A percentile compares a stretch with the other conserved stretches of the same genome.
Conservation (phyloP, 176 grass and related monocot genomes). For the Triticum dicoccoides region DNA sequence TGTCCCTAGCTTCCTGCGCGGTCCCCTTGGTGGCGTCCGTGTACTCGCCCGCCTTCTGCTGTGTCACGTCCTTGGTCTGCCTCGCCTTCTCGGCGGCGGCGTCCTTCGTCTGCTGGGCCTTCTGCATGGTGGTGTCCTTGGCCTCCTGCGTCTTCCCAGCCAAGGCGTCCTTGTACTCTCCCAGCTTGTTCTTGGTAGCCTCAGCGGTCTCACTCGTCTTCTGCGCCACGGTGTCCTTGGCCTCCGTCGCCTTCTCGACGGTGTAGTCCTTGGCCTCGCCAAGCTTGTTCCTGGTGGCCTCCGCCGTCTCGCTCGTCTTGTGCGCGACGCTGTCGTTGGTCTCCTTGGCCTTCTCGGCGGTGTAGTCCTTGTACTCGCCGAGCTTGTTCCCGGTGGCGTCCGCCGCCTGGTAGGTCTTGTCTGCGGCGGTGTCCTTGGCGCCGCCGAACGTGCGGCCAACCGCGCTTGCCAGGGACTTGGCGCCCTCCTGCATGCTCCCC, state of each 20-base stretch:
- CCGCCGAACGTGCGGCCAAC: constrained; percentile 41
- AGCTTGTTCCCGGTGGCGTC: constrained; percentile 16
- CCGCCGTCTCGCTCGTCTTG: constrained; percentile 41
- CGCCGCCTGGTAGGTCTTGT: constrained; percentile 25
- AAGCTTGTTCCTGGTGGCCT: constrained; percentile 38
- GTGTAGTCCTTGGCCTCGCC: constrained; percentile 55
- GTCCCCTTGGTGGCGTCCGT: not conserved
- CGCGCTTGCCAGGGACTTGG: constrained; percentile 42
- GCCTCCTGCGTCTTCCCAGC: constrained; percentile 39
- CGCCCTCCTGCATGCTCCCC: constrained; percentile 54
- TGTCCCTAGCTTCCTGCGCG: constrained; percentile 34
- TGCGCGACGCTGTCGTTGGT: constrained; percentile 15
- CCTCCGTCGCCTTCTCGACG: constrained; percentile 37
- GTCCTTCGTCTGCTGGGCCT: constrained; percentile 38
- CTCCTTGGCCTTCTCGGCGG: constrained; percentile 33
- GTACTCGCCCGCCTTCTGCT: constrained; percentile 45
- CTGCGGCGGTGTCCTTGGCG: constrained; percentile 29
- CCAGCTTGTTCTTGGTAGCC: constrained; percentile 40
- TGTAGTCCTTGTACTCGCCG: constrained; percentile 12
- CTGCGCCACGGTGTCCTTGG: constrained; percentile 40
- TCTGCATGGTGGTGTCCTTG: constrained; percentile 31
- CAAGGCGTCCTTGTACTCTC: constrained; percentile 46
- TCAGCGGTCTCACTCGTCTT: constrained; percentile 52
- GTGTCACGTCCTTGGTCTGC: constrained; percentile 24
- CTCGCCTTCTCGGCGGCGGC: constrained; percentile 13